phyloP scores from a whole-genome alignment of 1,284 basidiomycete genomes.

The Neolentinus lepideus region DNA sequence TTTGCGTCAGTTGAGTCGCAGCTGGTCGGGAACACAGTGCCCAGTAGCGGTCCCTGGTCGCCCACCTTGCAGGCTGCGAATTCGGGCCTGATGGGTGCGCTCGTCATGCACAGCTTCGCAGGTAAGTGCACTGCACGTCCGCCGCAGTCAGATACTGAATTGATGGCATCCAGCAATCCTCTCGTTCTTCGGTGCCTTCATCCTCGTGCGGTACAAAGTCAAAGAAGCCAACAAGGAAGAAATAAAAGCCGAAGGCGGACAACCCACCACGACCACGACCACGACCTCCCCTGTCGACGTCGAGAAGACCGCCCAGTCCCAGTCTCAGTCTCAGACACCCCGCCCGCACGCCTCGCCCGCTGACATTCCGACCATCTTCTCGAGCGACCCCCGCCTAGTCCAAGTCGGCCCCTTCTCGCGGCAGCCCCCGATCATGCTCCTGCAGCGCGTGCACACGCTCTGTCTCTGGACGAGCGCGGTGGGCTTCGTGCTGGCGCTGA shows the following conservation, averaged over 20 bases:
- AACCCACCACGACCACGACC: background rate
- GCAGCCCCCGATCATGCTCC: constrained; percentile 34
- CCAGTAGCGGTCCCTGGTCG: constrained; percentile 12
- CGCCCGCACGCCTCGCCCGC: constrained; percentile 5
- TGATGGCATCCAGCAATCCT: constrained; percentile 34
- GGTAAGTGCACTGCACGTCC: constrained; percentile 25
- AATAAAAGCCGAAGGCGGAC: constrained; percentile 10
- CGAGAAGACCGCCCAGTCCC: constrained; percentile 10
- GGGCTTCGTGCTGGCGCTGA: constrained; percentile 44
- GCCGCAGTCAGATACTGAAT: background rate
- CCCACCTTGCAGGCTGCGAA: constrained; percentile 30
- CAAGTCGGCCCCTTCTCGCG: constrained; percentile 32
- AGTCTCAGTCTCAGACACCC: background rate
- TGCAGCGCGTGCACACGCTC: constrained; percentile 40
- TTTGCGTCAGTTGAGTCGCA: constrained; percentile 53
- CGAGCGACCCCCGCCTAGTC: constrained; percentile 19
- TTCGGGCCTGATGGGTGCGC: constrained; percentile 38
- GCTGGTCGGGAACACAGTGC: constrained; percentile 36
- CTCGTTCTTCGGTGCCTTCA: constrained; percentile 51
- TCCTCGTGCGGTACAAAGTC: constrained; percentile 47
- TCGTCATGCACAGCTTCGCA: constrained; percentile 47
- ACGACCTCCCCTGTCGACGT: constrained; percentile 6
- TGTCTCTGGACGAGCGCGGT: constrained; percentile 38
- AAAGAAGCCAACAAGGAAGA: constrained; percentile 40
- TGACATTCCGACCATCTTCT: constrained; percentile 15